Conservation (phyloP, 257 asterid species). For the Prunella vulgaris region DNA sequence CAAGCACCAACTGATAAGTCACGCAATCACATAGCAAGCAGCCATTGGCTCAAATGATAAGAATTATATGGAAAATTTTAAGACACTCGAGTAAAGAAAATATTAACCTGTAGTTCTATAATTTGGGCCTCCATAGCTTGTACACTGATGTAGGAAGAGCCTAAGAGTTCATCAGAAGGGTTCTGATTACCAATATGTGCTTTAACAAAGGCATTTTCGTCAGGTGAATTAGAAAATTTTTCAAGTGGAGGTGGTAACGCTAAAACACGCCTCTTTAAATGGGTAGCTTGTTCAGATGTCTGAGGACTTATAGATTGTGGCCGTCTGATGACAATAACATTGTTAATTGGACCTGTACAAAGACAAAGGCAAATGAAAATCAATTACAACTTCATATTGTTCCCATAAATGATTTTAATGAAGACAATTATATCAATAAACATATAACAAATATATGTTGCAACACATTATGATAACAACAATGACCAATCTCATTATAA, state of each 20-base stretch:
- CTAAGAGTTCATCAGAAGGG: constrained; percentile 30
- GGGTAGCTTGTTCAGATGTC: constrained; percentile 29
- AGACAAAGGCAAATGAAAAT: constrained; percentile 14
- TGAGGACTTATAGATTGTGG: constrained; percentile 39
- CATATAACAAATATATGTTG: background rate
- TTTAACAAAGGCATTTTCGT: constrained; percentile 41
- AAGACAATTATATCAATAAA: too few species aligned
- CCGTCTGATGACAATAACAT: constrained; percentile 57
- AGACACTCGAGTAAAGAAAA: background rate
- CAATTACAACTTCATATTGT: background rate
- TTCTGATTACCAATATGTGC: constrained; percentile 39
- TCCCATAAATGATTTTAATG: background rate
- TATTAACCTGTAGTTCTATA: constrained; percentile 66
- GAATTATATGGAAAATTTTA: background rate
- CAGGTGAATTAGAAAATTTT: constrained; percentile 46
- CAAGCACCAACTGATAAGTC: too few species aligned
- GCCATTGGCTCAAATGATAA: background rate
- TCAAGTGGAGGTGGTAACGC: constrained; percentile 66
- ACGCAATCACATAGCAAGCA: background rate
- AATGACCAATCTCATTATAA: too few species aligned
- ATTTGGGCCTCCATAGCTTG: constrained; percentile 74
- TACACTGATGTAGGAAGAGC: constrained; percentile 42
- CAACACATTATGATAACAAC: background rate
- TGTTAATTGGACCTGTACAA: constrained; percentile 71
- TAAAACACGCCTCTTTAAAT: constrained; percentile 40